Base-by-base conservation (phyloP, 371 early-diverging fungal genomes). In the Lichtheimia ornata region DNA sequence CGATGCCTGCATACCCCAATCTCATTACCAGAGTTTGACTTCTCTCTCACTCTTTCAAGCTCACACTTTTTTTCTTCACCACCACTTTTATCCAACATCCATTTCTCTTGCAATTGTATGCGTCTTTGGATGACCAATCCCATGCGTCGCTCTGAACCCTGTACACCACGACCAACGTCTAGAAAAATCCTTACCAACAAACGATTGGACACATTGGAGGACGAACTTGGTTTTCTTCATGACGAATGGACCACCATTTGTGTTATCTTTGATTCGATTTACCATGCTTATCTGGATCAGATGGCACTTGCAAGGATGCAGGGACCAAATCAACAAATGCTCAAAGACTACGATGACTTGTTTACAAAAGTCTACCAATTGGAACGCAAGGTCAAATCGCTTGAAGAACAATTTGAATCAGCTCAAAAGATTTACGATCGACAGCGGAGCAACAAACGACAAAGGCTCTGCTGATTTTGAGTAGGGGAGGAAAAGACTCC, bases 291-390 rank as follows among this genome's bases (percentile, higher is more conserved):
- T 24, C 30, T 41, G 30, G 12, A 27, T 7, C 11, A n/a, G 3
- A 14, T 49, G 50, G 25, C 40, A 18, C 40, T 14, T 5, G 14
- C 51, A n/a, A n/a, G 35, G 20, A 42, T 44, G n/a, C 7, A 56
- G 1, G 76, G 67, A 6, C 64, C 66, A 20, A 62, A 73, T 30
- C 66, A 63, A 12, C 72, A 76, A 51, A 69, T 71, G 53, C 61
- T 66, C 14, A 62, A 56, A 3, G 73, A 73, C 17, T 76, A 65
- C 41, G 76, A 76, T 58, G 76, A 73, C 47, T 17, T 76, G 22
- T 47, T 55, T 59, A 25, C 63, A 11, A 73, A 76, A 50, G 67
- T 73, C 5, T 45, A 63, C 35, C 73, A 73, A 20, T 40, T 76
- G 56, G 73, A 76, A 50, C 68, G 62, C 20, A 76, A 76, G 42